Conservation (phyloP, 148 eudicot genomes). For the Fagopyrum homotropicum region DNA sequence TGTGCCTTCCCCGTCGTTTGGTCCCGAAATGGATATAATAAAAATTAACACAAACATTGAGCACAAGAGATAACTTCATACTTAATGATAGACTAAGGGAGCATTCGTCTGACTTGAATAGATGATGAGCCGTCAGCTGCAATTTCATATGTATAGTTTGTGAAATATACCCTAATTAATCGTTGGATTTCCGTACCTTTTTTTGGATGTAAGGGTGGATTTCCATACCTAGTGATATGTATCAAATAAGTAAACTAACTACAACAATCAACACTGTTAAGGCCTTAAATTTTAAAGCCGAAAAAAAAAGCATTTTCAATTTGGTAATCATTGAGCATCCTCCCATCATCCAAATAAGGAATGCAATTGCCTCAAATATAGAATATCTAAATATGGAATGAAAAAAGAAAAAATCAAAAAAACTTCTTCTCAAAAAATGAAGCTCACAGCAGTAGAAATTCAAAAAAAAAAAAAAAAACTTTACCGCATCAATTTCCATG, state of each 20-base stretch:
- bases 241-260: neutral
- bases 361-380: too few relatives aligned
- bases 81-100: neutral
- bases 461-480: constrained; percentile 6
- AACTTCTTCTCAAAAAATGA: too few relatives aligned
- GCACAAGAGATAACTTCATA: too few relatives aligned
- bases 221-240: neutral
- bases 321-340: neutral
- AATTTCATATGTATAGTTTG: too few relatives aligned
- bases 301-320: neutral
- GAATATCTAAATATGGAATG: neutral
- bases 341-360: neutral
- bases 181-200: too few relatives aligned
- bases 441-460: neutral
- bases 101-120: neutral
- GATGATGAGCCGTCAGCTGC: too few relatives aligned
- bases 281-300: neutral
- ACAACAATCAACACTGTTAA: neutral
- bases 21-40: too few relatives aligned
- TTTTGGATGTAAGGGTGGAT: too few relatives aligned
- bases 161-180: neutral
- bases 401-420: neutral
- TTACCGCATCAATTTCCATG: constrained; percentile 45
- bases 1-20: too few relatives aligned
- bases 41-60: too few relatives aligned